These are phyloP conservation scores for Glebionis coronaria DNA, from an alignment of 129 eudicot genomes.

Conservation along the genomic window DNA sequence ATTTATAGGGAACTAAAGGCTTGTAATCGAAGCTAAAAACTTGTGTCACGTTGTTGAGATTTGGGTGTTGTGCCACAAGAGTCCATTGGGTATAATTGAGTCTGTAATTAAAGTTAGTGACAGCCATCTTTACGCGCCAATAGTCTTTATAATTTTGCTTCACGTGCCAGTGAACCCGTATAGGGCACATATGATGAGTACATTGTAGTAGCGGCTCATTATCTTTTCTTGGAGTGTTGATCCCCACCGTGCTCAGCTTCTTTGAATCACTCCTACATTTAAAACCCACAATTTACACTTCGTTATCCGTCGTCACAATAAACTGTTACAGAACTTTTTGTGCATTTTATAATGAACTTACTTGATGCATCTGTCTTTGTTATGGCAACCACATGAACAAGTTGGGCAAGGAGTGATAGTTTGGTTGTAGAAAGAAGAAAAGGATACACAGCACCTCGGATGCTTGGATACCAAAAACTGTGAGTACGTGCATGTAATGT, in stretches of 20 bases:
- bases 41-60: conserved; percentile 82
- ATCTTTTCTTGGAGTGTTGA: conserved; percentile 75
- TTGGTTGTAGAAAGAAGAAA: conserved; percentile 73
- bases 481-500: conserved; percentile 78
- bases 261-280: conserved; percentile 58
- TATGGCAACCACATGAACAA: conserved; percentile 79
- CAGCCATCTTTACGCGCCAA: conserved; percentile 76
- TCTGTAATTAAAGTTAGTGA: conserved; percentile 74
- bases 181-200: conserved; percentile 90
- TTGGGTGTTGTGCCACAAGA: conserved; percentile 84
- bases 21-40: conserved; percentile 88
- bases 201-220: conserved; percentile 69
- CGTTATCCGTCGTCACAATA: not conserved
- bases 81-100: conserved; percentile 83
- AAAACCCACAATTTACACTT: not conserved
- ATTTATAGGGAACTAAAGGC: conserved; percentile 74
- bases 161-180: conserved; percentile 86
- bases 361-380: conserved; percentile 63
- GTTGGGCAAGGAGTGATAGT: conserved; percentile 82
- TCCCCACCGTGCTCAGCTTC: conserved; percentile 38
- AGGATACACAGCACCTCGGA: conserved; percentile 75
- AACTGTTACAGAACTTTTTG: not conserved
- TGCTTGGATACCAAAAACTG: conserved; percentile 55
- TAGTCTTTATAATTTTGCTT: conserved; percentile 75
- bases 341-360: conserved; percentile 27